These are phyloP conservation scores for Colletotrichum chrysophilum DNA, from an alignment of 2,329 filamentous ascomycete genomes.

Conservation along the genomic window DNA sequence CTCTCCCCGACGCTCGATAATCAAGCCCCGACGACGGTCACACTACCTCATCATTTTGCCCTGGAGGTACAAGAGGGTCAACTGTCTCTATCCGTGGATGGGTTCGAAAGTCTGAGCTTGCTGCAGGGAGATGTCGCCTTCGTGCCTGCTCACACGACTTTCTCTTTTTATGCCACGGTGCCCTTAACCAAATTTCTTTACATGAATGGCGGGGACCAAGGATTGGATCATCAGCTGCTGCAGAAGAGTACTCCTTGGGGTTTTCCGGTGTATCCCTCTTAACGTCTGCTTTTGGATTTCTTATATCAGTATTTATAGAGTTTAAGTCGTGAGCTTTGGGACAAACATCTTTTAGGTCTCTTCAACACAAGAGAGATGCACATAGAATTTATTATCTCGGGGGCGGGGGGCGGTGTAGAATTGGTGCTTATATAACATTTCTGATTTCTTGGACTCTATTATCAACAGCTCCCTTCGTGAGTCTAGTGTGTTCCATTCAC, in stretches of 20 bases:
- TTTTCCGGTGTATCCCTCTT: constrained; percentile 23
- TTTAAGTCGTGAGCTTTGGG: background rate
- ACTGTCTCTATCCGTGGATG: constrained; percentile 22
- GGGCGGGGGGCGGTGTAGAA: background rate
- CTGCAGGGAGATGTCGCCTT: constrained; percentile 31
- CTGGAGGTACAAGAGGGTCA: constrained; percentile 31
- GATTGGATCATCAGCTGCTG: constrained; percentile 27
- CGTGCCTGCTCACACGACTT: constrained; percentile 22
- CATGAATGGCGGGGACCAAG: constrained; percentile 26
- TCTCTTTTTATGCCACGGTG: constrained; percentile 26
- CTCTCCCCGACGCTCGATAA: constrained; percentile 24
- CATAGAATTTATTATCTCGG: fast-evolving
- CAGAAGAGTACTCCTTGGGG: constrained; percentile 23
- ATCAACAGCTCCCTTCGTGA: background rate
- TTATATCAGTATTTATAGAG: fast-evolving
- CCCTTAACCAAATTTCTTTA: constrained; percentile 31
- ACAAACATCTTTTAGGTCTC: fast-evolving
- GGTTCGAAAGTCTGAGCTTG: constrained; percentile 23
- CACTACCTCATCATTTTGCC: constrained; percentile 19
- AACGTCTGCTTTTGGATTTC: background rate
- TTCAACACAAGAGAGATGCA: too few species aligned
- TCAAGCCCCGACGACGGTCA: background rate
- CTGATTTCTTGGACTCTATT: background rate
- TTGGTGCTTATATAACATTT: background rate
- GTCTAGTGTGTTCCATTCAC: background rate